phyloP scores from a whole-genome alignment of 2,329 filamentous ascomycete species.

The Pyricularia sp. region DNA sequence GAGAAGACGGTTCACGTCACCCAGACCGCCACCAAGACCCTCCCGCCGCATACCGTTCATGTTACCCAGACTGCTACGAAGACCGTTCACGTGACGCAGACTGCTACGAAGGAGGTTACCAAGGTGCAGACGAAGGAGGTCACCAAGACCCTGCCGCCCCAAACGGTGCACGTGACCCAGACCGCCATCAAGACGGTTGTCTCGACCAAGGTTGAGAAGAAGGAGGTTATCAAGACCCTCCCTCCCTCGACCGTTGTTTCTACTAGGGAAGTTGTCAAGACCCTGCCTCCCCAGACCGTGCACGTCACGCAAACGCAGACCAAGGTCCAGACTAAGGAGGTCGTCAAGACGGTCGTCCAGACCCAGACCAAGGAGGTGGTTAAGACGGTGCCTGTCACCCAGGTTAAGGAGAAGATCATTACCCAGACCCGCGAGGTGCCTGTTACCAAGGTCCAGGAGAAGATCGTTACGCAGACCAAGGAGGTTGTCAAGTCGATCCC shows the following conservation, averaged over 20 bases:
- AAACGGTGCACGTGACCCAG: not conserved
- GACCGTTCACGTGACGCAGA: not conserved
- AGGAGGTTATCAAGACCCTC: not conserved
- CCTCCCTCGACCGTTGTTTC: not conserved
- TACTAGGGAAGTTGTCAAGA: not conserved
- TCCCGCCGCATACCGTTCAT: not conserved
- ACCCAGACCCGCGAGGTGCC: not conserved
- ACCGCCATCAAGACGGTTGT: not conserved
- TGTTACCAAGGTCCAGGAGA: not conserved
- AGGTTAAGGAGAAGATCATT: not conserved
- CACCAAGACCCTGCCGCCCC: not conserved
- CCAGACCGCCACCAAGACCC: not conserved
- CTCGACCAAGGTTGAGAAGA: not conserved
- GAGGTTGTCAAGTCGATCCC: not conserved
- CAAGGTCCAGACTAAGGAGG: not conserved
- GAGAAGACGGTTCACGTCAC: not conserved
- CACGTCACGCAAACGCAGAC: not conserved
- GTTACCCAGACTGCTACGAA: not conserved
- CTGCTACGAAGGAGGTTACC: not conserved
- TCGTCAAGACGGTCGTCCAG: not conserved
- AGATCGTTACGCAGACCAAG: not conserved
- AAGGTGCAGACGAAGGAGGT: not conserved
- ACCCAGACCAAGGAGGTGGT: not conserved
- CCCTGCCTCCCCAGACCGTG: not conserved
- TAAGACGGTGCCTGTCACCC: not conserved